These are phyloP conservation scores for Acacia confusa DNA, from an alignment of 306 rosid genomes.

Conservation along the genomic window DNA sequence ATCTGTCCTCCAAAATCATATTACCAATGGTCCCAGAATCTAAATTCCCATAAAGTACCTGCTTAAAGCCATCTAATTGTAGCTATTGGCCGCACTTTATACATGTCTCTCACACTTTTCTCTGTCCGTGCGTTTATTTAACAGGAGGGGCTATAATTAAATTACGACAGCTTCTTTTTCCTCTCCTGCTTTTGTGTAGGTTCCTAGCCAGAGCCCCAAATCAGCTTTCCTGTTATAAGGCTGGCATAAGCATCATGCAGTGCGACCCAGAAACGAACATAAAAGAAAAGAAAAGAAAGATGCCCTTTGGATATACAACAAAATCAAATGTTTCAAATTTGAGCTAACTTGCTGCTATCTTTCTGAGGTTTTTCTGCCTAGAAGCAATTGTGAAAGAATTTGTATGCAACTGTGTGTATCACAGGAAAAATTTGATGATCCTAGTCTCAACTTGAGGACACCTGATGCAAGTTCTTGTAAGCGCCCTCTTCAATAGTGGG, in stretches of 20 bases:
- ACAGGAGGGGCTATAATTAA: background rate
- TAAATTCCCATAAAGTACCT: background rate
- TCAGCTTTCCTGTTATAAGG: slow-evolving; percentile 9
- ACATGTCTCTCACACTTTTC: background rate
- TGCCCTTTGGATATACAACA: slow-evolving; percentile 35
- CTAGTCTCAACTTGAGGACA: slow-evolving; percentile 36
- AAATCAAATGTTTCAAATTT: slow-evolving; percentile 52
- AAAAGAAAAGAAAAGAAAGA: background rate
- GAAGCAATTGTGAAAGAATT: slow-evolving; percentile 52
- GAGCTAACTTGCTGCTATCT: slow-evolving; percentile 39
- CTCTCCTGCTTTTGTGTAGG: background rate
- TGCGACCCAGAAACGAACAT: background rate
- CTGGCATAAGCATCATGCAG: slow-evolving; percentile 10
- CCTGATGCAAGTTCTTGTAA: slow-evolving; percentile 35
- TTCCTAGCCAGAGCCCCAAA: background rate
- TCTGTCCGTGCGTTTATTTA: background rate
- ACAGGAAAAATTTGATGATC: slow-evolving; percentile 53
- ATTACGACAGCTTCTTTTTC: background rate
- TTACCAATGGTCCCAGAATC: slow-evolving; percentile 8
- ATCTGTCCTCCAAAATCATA: slow-evolving; percentile 3
- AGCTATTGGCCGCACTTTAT: background rate
- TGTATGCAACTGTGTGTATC: slow-evolving; percentile 51
- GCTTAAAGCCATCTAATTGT: background rate
- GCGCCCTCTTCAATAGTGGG: slow-evolving; percentile 39
- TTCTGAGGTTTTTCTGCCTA: slow-evolving; percentile 55